These are phyloP conservation scores for Panaeolus cyanescens DNA, from an alignment of 768 basidiomycete species.

Conservation along the genomic window DNA sequence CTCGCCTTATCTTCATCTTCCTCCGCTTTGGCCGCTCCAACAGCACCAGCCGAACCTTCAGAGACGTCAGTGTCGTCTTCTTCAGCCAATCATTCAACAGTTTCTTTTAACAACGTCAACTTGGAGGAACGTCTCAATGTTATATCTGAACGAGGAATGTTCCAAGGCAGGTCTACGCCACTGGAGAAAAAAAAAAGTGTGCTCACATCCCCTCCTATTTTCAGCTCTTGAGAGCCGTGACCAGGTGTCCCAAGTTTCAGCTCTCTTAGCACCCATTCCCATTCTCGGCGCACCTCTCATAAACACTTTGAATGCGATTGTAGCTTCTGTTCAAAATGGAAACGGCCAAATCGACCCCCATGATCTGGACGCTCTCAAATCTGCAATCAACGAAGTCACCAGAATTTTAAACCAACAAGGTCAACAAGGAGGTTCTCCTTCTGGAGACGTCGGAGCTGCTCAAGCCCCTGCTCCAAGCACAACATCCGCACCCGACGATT, in stretches of 20 bases:
- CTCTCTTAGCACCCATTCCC: background rate
- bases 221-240: background rate
- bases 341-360: slow-evolving; percentile 6
- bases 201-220: background rate
- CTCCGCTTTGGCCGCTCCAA: slow-evolving; percentile 44
- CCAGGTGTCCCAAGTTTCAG: background rate
- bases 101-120: slow-evolving; percentile 9
- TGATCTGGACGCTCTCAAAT: slow-evolving; percentile 17
- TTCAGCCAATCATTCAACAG: slow-evolving; percentile 16
- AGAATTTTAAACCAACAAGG: slow-evolving; percentile 4
- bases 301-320: background rate
- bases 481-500: background rate
- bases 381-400: slow-evolving; percentile 12
- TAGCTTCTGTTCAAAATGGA: background rate
- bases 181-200: background rate
- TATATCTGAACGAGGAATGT: background rate
- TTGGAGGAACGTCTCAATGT: slow-evolving; percentile 7
- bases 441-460: background rate
- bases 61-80: slow-evolving; percentile 25
- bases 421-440: background rate
- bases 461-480: background rate
- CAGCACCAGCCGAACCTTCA: slow-evolving; percentile 24
- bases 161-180: background rate
- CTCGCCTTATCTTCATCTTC: slow-evolving; percentile 55
- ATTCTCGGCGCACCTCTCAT: slow-evolving; percentile 5